Base-by-base conservation (phyloP, 2,329 filamentous ascomycete species). In the Alternaria atra region DNA sequence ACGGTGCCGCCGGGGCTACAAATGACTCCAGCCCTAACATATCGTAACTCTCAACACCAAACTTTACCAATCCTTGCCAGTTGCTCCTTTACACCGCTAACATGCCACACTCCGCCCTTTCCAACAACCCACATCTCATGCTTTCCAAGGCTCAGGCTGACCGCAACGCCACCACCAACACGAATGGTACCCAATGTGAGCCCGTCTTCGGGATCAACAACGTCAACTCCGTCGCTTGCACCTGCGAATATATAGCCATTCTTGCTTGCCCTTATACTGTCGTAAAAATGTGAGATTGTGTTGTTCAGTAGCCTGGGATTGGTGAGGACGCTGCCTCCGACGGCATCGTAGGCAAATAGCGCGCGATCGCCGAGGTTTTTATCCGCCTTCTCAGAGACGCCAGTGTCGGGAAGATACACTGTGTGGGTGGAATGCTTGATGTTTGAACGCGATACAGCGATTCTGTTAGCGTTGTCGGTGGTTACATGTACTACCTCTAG, bases 251-350 rank as follows among this genome's bases (percentile, higher is more conserved):
- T 27, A 29, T 58, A 56, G 4, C 61, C 58, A 42, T 58, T 55
- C 6, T 37, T 37, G 8, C 1, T 37, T n/a, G n/a, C 35, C 3
- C 35, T 37, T 15, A 37, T 17, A 37, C 32, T 58, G 43, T 62
- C 58, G 43, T 62, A 64, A 25, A 61, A 66, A 12, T 62, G 62
- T 10, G 46, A 25, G 6, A 66, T 59, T 15, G 61, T 54, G 32
- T 62, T 64, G 51, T 66, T 66, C 30, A 62, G 48, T n/a, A 66
- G 43, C 9, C 61, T 50, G 12, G 43, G 23, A 32, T 64, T 64
- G 17, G 39, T 60, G 20, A 66, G 32, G 6, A 64, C 52, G 20
- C 57, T 46, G 30, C 50, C 40, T n/a, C 54, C 17, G 5, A 17
- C 35, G 13, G 59, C 43, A 40, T 62, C 61, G 58, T 62, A 64